Conservation (phyloP, 2,329 filamentous ascomycete species). For the Cytospora piceicola region DNA sequence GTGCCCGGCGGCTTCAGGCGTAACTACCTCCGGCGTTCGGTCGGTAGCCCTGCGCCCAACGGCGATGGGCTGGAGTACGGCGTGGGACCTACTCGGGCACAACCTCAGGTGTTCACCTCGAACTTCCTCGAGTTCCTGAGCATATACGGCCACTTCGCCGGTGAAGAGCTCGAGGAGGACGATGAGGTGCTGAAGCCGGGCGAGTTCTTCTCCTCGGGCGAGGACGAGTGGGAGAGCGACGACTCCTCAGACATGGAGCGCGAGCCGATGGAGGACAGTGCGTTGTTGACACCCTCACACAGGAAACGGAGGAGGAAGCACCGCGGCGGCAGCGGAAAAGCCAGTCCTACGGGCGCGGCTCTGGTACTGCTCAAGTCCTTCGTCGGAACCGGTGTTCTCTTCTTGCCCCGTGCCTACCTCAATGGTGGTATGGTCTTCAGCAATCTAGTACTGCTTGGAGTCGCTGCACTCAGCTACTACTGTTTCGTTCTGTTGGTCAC, state of each 20-base stretch:
- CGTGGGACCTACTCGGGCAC: conserved; percentile 44
- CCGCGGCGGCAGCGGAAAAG: conserved; percentile 74
- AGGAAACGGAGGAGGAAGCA: conserved; percentile 77
- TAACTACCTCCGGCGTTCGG: conserved; percentile 81
- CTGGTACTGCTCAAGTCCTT: conserved; percentile 94
- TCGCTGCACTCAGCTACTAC: conserved; percentile 90
- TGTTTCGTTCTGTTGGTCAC: conserved; percentile 94
- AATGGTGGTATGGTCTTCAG: conserved; percentile 98
- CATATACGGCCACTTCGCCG: conserved; percentile 95
- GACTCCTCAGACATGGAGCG: conserved; percentile 66
- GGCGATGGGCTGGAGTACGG: conserved; percentile 46
- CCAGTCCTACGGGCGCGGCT: conserved; percentile 77
- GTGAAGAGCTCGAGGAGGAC: conserved; percentile 95
- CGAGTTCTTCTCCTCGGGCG: conserved; percentile 88
- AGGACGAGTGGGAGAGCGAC: conserved; percentile 62
- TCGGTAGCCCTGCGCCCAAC: conserved; percentile 60
- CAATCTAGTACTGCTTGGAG: conserved; percentile 82
- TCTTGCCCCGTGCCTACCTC: conserved; percentile 88
- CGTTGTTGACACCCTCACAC: conserved; percentile 76
- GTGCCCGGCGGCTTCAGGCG: conserved; percentile 91
- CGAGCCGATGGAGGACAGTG: conserved; percentile 86
- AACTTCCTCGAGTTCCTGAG: conserved; percentile 96
- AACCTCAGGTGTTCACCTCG: conserved; percentile 75
- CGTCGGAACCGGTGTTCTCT: conserved; percentile 93
- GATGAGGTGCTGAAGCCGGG: conserved; percentile 85